These are phyloP conservation scores for Ascochyta clinopodiicola DNA, from an alignment of 2,329 filamentous ascomycete species.

Conservation along the genomic window DNA sequence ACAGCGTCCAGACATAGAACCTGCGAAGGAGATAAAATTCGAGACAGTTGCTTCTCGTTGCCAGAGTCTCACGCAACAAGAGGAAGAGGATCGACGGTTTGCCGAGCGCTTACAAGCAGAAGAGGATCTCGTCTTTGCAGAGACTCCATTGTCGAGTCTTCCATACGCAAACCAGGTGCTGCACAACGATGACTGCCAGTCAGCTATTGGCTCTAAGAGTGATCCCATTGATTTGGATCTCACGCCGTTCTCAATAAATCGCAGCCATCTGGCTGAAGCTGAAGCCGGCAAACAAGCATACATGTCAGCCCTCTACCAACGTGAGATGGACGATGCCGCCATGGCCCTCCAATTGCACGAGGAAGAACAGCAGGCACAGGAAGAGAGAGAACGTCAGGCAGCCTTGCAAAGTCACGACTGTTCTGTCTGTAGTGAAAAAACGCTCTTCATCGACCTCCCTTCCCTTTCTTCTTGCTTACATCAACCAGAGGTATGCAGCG, in stretches of 20 bases:
- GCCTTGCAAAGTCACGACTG: constrained; percentile 23
- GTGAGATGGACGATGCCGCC: constrained; percentile 9
- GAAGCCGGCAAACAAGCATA: no score
- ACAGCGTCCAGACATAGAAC: no score
- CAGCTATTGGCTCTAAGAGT: neutral
- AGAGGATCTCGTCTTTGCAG: neutral
- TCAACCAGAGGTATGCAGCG: constrained; percentile 40
- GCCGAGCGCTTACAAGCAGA: neutral
- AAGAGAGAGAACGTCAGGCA: neutral
- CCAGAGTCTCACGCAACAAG: neutral
- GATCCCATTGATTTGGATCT: neutral
- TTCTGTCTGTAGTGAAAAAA: constrained; percentile 28
- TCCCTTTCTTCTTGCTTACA: constrained; percentile 44
- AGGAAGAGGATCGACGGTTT: neutral
- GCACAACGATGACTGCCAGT: no score
- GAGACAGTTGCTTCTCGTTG: no score
- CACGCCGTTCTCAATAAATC: neutral
- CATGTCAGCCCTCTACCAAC: neutral
- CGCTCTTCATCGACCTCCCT: constrained; percentile 27
- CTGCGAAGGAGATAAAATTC: no score
- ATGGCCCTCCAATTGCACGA: constrained; percentile 15
- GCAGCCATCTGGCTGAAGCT: no score
- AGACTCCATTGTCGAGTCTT: neutral
- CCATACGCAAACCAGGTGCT: no score
- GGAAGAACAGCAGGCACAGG: neutral